Evolutionary conservation across 441 rosid species (phyloP).

Genomic region (Codiaeum variegatum): DNA sequence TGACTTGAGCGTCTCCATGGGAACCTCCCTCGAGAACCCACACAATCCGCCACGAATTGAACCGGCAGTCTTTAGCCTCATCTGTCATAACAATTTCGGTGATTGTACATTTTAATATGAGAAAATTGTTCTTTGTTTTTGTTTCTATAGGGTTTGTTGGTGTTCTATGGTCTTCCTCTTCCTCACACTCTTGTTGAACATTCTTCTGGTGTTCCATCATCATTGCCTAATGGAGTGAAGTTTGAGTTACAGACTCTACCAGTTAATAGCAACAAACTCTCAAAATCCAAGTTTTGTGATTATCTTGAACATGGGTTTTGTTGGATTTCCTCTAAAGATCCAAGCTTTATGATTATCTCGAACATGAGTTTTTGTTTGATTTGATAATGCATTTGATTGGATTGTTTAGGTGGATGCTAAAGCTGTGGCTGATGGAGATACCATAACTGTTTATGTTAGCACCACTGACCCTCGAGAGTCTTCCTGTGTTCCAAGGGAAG

Average conservation of each 20-base stretch:
- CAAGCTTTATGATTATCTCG: not conserved
- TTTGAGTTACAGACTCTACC: conserved; percentile 68
- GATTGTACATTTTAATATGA: not conserved
- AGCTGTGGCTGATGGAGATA: conserved; percentile 78
- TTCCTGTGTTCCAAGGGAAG: conserved; percentile 48
- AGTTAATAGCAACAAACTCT: conserved; percentile 24
- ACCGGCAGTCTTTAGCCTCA: no score
- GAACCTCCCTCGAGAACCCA: no score
- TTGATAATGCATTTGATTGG: conserved; percentile 4
- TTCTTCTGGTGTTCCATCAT: conserved; percentile 37
- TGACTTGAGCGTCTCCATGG: no score
- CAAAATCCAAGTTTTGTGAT: not conserved
- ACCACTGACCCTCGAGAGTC: conserved; percentile 54
- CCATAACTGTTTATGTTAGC: conserved; percentile 64
- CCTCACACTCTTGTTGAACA: conserved; percentile 39
- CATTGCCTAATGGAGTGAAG: conserved; percentile 55
- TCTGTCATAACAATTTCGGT: no score
- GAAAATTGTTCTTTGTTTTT: conserved; percentile 4
- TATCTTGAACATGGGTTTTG: not conserved
- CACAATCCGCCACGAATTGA: no score
- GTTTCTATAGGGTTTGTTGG: conserved; percentile 60
- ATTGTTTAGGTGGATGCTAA: conserved; percentile 59
- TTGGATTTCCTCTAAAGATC: conserved; percentile 3
- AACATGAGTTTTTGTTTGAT: conserved; percentile 1
- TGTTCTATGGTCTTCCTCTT: conserved; percentile 78